A percentile compares a stretch with the other conserved stretches of the same genome.
Conservation (phyloP, 106 monocot genomes). For the Iris macrosiphon region DNA sequence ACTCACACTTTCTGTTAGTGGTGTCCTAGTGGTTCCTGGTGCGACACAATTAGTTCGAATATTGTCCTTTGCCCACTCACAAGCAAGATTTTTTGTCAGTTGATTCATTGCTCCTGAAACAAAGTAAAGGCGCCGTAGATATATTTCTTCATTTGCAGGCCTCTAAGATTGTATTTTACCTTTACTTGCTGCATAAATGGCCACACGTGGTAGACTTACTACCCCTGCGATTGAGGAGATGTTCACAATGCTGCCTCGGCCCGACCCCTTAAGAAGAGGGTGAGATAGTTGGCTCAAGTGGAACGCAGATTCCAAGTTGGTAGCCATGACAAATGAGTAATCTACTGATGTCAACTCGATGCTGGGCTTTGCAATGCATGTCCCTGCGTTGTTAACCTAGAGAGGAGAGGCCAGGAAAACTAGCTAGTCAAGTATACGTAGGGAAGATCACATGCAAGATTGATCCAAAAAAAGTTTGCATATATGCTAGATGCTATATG, state of each 20-base stretch:
- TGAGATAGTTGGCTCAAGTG: constrained; percentile 54
- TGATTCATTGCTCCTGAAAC: constrained; percentile 24
- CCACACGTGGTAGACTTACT: neutral
- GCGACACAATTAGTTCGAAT: constrained; percentile 25
- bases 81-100: constrained; percentile 22
- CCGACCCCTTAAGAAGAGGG: constrained; percentile 38
- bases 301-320: constrained; percentile 54
- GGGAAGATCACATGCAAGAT: no score
- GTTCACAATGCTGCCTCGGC: constrained; percentile 26
- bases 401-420: no score
- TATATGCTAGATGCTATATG: no score
- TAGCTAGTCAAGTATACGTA: no score
- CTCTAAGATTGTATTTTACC: constrained; percentile 5
- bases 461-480: no score
- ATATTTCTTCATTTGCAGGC: neutral
- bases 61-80: constrained; percentile 36
- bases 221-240: constrained; percentile 45
- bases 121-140: neutral
- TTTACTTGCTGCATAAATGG: constrained; percentile 38
- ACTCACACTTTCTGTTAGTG: constrained; percentile 16
- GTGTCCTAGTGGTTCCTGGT: constrained; percentile 21
- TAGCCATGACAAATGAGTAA: constrained; percentile 15
- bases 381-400: constrained; percentile 41
- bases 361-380: constrained; percentile 4
- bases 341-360: constrained; percentile 17